These are phyloP conservation scores for Penicillium vulpinum DNA, from an alignment of 2,329 filamentous ascomycete species.

Conservation along the genomic window DNA sequence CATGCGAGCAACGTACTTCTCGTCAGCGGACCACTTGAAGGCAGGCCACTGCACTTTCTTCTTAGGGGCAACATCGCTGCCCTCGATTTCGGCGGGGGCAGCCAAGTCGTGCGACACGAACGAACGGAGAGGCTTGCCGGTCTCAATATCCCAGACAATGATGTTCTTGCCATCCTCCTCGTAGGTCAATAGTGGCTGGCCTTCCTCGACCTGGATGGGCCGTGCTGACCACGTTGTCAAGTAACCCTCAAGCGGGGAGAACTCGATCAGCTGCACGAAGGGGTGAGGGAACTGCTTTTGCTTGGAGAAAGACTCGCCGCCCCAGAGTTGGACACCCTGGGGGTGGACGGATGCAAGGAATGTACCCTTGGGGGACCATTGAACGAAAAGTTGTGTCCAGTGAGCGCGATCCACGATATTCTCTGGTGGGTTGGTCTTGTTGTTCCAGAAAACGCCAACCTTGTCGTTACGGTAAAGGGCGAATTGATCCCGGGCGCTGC, in stretches of 20 bases:
- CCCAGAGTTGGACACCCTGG: constrained; percentile 97
- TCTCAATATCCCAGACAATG: constrained; percentile 95
- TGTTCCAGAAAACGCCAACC: constrained; percentile 97
- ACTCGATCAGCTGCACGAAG: constrained; percentile 92
- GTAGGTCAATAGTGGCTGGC: constrained; percentile 76
- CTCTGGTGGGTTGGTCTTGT: constrained; percentile 88
- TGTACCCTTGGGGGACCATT: constrained; percentile 95
- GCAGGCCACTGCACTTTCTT: constrained; percentile 97
- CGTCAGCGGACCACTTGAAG: constrained; percentile 98
- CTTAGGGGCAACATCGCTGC: constrained; percentile 65
- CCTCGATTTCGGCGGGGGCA: constrained; percentile 57
- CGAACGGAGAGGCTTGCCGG: constrained; percentile 83
- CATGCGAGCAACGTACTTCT: constrained; percentile 94
- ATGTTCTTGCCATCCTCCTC: constrained; percentile 99
- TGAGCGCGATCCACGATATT: constrained; percentile 85
- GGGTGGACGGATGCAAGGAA: constrained; percentile 92
- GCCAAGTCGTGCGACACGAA: constrained; percentile 83
- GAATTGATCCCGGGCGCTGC: constrained; percentile 90
- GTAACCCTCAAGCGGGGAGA: constrained; percentile 90
- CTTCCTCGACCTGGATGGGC: constrained; percentile 87
- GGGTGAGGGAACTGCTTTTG: constrained; percentile 94
- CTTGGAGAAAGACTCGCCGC: constrained; percentile 82
- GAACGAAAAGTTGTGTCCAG: constrained; percentile 97
- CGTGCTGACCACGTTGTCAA: constrained; percentile 95
- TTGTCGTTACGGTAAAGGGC: constrained; percentile 89